Evolutionary conservation across 805 yeast genomes (phyloP).

Genomic region (Metschnikowia reukaufii): DNA sequence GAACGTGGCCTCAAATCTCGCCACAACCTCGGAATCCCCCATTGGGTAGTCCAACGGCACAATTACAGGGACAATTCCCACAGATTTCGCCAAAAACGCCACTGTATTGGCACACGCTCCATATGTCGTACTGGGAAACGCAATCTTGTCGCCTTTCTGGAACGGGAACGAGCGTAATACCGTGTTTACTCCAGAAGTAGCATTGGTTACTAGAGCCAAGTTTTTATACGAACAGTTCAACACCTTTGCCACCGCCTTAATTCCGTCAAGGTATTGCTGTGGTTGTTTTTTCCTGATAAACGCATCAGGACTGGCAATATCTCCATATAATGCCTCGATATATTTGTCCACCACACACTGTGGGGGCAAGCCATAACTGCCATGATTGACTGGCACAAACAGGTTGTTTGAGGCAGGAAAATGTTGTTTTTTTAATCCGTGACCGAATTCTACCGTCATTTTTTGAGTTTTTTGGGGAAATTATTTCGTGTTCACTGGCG

Average conservation of each 20-base stretch:
- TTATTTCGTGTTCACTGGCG: not conserved
- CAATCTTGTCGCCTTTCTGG: slow-evolving; percentile 49
- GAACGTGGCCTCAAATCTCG: slow-evolving; percentile 24
- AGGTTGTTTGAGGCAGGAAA: slow-evolving; percentile 44
- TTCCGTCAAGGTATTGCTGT: slow-evolving; percentile 30
- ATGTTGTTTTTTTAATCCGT: slow-evolving; percentile 45
- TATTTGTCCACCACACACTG: slow-evolving; percentile 33
- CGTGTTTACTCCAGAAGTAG: slow-evolving; percentile 60
- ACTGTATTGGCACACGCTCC: slow-evolving; percentile 56
- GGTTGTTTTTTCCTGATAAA: slow-evolving; percentile 33
- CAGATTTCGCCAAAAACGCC: slow-evolving; percentile 35
- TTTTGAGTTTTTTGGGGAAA: not conserved
- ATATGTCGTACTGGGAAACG: slow-evolving; percentile 51
- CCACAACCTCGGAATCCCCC: slow-evolving; percentile 25
- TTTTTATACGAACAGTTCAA: slow-evolving; percentile 48
- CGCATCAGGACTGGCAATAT: slow-evolving; percentile 47
- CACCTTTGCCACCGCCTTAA: slow-evolving; percentile 39
- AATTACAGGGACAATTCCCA: slow-evolving; percentile 26
- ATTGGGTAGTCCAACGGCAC: slow-evolving; percentile 19
- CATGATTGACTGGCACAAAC: slow-evolving; percentile 57
- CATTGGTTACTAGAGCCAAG: slow-evolving; percentile 57
- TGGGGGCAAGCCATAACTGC: slow-evolving; percentile 63
- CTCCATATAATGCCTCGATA: slow-evolving; percentile 16
- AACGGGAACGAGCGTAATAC: slow-evolving; percentile 56
- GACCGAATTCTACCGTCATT: slow-evolving; percentile 51